Evolutionary conservation across 371 early-diverging fungal species (phyloP).

Genomic region (Mortierella sp.): DNA sequence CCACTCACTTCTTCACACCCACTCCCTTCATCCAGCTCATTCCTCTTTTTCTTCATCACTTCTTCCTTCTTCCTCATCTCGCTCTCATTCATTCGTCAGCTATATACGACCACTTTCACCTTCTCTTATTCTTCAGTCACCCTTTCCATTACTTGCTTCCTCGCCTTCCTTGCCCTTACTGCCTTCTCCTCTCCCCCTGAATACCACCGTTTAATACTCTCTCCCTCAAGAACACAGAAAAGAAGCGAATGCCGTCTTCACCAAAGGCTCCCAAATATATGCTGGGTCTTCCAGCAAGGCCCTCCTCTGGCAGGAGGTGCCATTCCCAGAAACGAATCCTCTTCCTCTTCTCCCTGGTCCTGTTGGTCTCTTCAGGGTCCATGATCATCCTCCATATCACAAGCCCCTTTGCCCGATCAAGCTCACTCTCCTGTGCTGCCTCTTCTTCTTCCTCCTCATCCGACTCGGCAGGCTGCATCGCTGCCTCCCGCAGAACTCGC

Average conservation of each 20-base stretch:
- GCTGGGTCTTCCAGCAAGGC: conserved; percentile 31
- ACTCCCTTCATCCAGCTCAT: neutral
- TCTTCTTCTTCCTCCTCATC: conserved; percentile 35
- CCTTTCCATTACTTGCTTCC: neutral
- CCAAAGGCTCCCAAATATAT: conserved; percentile 36
- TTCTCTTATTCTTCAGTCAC: conserved; percentile 1
- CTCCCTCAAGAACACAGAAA: neutral
- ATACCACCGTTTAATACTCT: neutral
- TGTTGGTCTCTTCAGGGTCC: conserved; percentile 56
- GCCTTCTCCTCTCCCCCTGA: no score
- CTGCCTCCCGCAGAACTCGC: conserved; percentile 16
- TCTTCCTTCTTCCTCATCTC: neutral
- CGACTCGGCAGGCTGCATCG: conserved; percentile 14
- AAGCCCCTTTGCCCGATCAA: conserved; percentile 31
- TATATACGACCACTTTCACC: neutral
- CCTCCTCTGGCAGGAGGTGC: conserved; percentile 37
- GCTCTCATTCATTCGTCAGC: conserved; percentile 6
- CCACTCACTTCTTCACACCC: neutral
- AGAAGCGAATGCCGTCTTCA: conserved; percentile 30
- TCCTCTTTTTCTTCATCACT: neutral
- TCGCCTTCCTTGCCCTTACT: neutral
- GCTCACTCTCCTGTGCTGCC: conserved; percentile 22
- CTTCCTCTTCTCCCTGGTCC: conserved; percentile 40
- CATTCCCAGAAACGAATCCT: conserved; percentile 44
- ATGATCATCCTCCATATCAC: conserved; percentile 50